Evolutionary conservation across 2,329 filamentous ascomycete genomes (phyloP), one percentile per base, ranked within the genome.

Genomic region (Phyllosticta citribraziliensis): DNA sequence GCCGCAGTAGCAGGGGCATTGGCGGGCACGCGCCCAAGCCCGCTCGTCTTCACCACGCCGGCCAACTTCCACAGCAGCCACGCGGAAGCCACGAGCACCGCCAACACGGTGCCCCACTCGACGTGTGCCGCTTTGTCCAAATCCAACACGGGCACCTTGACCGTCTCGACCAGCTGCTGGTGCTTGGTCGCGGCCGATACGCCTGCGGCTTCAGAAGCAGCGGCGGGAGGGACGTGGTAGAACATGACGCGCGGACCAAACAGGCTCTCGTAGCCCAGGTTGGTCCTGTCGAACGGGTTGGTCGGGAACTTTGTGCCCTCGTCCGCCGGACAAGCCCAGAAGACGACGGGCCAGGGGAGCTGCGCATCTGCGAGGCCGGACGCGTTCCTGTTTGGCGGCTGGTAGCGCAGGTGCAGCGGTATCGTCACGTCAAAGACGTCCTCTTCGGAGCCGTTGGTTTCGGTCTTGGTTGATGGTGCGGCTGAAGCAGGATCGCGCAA

Each of bases 321-420:
- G 10, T 84, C 82, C 0, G 86, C 83, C 8, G 82, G 79, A 70
- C 93, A 97, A 0, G 91, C 91, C 92, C 92, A 97, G 77, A 97
- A 97, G 0, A 97, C 82, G 0, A 84, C 82, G 0, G 93, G 93
- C 77, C 88, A 92, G 0, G 93, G 89, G 0, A 94, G 72, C n/a
- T 84, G 76, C 0, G 86, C 73, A 22, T 22, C 24, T 0, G 63
- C 62, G 56, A 72, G 67, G 17, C 70, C 63, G 4, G 78, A 66
- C 2, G 75, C 72, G 64, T 83, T 78, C 2, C 86, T 65, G 0
- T 80, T 79, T 0, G 88, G 88, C 5, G 79, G 75, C 4, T 96
- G 80, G 71, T 97, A 97, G 33, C 93, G 88, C 2, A 96, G 80
- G 70, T 97, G 93, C 14, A 96, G 80, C 0, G 93, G 92, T 40